phyloP scores from a whole-genome alignment of 116 monocot genomes.

The Trichopus zeylanicus region DNA sequence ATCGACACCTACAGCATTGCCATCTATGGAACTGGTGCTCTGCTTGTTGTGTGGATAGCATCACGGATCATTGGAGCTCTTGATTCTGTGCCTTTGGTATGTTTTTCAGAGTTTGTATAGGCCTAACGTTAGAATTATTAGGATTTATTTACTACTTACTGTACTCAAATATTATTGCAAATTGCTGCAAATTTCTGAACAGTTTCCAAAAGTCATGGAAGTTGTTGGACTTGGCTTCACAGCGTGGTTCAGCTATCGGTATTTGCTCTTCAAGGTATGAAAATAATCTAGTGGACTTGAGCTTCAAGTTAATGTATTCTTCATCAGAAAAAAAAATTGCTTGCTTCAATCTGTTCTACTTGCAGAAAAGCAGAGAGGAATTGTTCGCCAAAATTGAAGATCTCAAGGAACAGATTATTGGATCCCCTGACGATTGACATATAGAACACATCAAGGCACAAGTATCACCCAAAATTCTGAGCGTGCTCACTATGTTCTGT shows the following conservation, averaged over 20 bases:
- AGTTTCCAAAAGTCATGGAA: slow-evolving; percentile 78
- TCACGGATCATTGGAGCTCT: slow-evolving; percentile 52
- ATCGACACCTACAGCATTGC: slow-evolving; percentile 28
- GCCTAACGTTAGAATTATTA: background rate
- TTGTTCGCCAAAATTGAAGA: slow-evolving; percentile 49
- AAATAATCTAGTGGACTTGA: background rate
- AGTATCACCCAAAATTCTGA: too few species aligned
- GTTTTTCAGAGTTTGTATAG: background rate
- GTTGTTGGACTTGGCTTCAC: slow-evolving; percentile 64
- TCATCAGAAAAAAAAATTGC: background rate
- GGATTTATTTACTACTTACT: background rate
- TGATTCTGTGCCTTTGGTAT: slow-evolving; percentile 79
- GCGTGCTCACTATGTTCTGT: too few species aligned
- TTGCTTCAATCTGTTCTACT: background rate
- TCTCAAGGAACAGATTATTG: slow-evolving; percentile 50
- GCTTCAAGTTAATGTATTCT: background rate
- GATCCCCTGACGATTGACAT: slow-evolving; percentile 19
- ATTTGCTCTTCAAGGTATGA: slow-evolving; percentile 76
- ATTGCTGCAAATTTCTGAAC: background rate
- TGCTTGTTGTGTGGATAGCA: slow-evolving; percentile 54
- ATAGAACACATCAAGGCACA: too few species aligned
- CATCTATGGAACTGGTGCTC: slow-evolving; percentile 50
- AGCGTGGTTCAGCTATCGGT: slow-evolving; percentile 71
- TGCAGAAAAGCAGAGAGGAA: slow-evolving; percentile 72
- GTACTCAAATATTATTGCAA: background rate